These are phyloP conservation scores for Epichloe coenophiala DNA, from an alignment of 2,329 filamentous ascomycete species.

Conservation along the genomic window DNA sequence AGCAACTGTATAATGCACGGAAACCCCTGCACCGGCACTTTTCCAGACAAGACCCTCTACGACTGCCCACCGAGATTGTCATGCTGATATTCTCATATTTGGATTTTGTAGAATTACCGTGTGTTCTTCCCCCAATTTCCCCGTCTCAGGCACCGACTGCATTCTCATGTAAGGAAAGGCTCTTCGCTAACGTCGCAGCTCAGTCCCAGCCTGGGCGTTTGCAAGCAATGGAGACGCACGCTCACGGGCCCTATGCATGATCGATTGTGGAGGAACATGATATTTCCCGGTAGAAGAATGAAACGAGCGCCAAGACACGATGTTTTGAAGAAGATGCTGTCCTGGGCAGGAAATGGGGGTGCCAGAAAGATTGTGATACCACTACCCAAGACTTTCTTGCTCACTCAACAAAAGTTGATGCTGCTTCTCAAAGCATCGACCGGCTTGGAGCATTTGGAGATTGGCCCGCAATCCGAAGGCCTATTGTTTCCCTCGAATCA, in stretches of 20 bases:
- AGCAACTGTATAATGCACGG: slow-evolving; percentile 23
- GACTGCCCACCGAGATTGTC: slow-evolving; percentile 23
- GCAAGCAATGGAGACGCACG: slow-evolving; percentile 18
- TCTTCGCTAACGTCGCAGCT: neutral
- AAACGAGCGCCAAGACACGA: slow-evolving; percentile 12
- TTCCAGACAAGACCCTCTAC: slow-evolving; percentile 21
- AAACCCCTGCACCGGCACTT: slow-evolving; percentile 21
- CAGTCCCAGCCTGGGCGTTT: slow-evolving; percentile 20
- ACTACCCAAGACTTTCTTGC: slow-evolving; percentile 13
- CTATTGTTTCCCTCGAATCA: slow-evolving; percentile 3
- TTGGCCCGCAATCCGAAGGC: slow-evolving; percentile 6
- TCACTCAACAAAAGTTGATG: slow-evolving; percentile 17
- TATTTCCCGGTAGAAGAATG: slow-evolving; percentile 12
- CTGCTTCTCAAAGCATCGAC: slow-evolving; percentile 13
- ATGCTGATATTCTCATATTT: slow-evolving; percentile 22
- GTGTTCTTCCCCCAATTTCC: slow-evolving; percentile 1
- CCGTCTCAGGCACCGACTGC: neutral
- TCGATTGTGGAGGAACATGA: slow-evolving; percentile 19
- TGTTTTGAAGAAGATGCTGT: slow-evolving; percentile 16
- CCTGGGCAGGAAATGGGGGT: slow-evolving; percentile 18
- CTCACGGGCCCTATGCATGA: slow-evolving; percentile 16
- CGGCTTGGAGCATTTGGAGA: slow-evolving; percentile 15
- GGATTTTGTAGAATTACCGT: slow-evolving; percentile 20
- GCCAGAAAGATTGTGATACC: slow-evolving; percentile 16
- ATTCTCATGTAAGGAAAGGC: neutral